Base-by-base conservation (phyloP, 768 basidiomycete genomes). In the Candolleomyces aberdarensis region DNA sequence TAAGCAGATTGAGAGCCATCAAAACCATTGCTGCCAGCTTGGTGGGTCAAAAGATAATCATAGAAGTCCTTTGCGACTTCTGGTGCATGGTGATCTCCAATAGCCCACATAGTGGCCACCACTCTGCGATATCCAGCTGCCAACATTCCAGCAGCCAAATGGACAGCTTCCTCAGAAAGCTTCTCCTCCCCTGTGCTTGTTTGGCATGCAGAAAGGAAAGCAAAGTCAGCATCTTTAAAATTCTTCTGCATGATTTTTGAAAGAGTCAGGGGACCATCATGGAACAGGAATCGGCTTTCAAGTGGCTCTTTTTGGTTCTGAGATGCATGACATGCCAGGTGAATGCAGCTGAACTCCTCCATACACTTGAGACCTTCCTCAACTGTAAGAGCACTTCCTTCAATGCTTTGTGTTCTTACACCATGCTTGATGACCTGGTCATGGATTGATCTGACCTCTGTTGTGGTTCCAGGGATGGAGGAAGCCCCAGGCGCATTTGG, bases 121-220 rank as follows among this genome's bases (percentile, higher is more conserved):
- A 76, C 74, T 20, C 59, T 49, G 5, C 62, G 49, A 44, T 64
- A 69, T 17, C 67, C 68, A 19, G 65, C 65, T 13, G 55, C 66
- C 56, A 72, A 64, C 77, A 78, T 75, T 6, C 74, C 76, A 11
- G 76, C 75, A 0, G 78, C 71, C 2, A 78, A 64, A 67, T 78
- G 76, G 8, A 78, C 66, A 0, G 68, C 56, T 57, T 65, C 58
- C 15, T 69, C 66, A n/a, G 65, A 47, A 13, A 65, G 59, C 8
- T 64, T 62, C 15, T 68, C 60, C 14, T 66, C 63, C 1, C 75
- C 72, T 15, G 61, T 65, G 2, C 74, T 73, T 14, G 74, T 79
- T 57, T 80, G 70, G 58, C 79, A 80, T 0, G 78, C 77, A 0
- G 78, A 78, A 7, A 80, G 69, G 63, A 77, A 74, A 0, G 76